Evolutionary conservation across 2,329 filamentous ascomycete genomes (phyloP), one percentile per base, ranked within the genome.

Genomic region (Sclerotinia sclerotiorum): DNA sequence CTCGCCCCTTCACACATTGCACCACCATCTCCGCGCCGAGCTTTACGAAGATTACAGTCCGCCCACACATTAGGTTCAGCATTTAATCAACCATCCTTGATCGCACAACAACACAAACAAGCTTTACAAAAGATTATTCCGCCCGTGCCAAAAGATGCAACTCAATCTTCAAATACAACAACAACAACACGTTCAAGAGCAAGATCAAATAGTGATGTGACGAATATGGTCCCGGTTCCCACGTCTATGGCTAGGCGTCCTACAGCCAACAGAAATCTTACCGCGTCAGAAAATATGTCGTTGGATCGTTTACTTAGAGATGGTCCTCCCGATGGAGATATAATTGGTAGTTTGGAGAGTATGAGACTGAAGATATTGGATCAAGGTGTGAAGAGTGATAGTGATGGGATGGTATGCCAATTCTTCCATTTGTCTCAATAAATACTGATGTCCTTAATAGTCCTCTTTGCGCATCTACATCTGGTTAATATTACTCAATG

Each of bases 381-480:
- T 72, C 87, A 92, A 75, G 91, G 91, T 70, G 87, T 94, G 77
- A 91, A 90, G 76, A 88, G 88, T 74, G 91, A 93, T 76, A 86
- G 84, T 72, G 91, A 94, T 79, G 91, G 91, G 83, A 94, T 93
- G 90, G 90, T 93, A 77, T 79, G 82, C 76, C 60, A 56, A 35
- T 62, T 52, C 64, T 52, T 63, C 24, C 44, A 24, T 27, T 67
- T 49, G 21, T 71, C 69, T 46, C 48, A 29, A 48, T 68, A 52
- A 54, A 46, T 71, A 68, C 70, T 73, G 71, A 73, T 62, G 19
- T 62, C 35, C 32, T 42, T 32, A 48, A 44, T 35, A 97, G 94
- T 99, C 95, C 27, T 90, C 93, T 57, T 83, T 95, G 71, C 90
- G 95, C 76, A 96, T 98, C 78, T 98, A 99, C 79, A 88, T 97